phyloP scores from a whole-genome alignment of 164 flowering plant species.

The Sedum album region DNA sequence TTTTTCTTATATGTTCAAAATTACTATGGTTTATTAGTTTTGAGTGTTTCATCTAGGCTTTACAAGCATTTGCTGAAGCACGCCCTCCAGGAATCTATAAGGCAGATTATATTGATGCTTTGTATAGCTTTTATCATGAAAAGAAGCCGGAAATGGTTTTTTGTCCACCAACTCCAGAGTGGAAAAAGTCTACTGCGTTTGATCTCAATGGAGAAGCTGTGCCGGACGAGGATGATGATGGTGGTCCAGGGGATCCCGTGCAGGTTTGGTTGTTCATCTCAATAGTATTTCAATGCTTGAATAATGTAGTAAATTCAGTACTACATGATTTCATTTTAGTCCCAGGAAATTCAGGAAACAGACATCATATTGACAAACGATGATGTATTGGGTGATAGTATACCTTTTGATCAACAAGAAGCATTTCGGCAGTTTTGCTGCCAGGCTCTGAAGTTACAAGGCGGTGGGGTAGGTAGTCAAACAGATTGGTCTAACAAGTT shows the following conservation, averaged over 20 bases:
- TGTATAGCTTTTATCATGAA: constrained; percentile 87
- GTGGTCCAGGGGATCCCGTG: constrained; percentile 37
- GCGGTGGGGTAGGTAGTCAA: constrained; percentile 34
- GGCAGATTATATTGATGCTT: constrained; percentile 77
- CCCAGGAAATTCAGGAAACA: constrained; percentile 50
- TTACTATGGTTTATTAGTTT: background rate
- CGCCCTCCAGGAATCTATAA: constrained; percentile 99
- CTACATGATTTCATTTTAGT: background rate
- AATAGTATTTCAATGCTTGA: background rate
- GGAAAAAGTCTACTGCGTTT: constrained; percentile 88
- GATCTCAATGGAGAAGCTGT: constrained; percentile 95
- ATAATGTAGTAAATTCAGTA: background rate
- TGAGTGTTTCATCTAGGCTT: constrained; percentile 40
- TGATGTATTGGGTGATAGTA: constrained; percentile 84
- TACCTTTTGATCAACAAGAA: constrained; percentile 69
- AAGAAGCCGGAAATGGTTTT: constrained; percentile 55
- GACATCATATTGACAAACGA: constrained; percentile 69
- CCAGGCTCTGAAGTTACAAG: constrained; percentile 40
- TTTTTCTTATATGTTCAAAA: constrained; percentile 9
- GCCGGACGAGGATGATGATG: constrained; percentile 90
- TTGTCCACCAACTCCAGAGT: constrained; percentile 92
- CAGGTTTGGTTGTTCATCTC: constrained; percentile 26
- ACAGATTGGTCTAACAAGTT: background rate
- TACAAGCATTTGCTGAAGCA: constrained; percentile 65
- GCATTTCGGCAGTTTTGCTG: constrained; percentile 54